Base-by-base conservation (phyloP, 192 early-diverging fungal species). In the Gaertneriomyces semiglobifer region DNA sequence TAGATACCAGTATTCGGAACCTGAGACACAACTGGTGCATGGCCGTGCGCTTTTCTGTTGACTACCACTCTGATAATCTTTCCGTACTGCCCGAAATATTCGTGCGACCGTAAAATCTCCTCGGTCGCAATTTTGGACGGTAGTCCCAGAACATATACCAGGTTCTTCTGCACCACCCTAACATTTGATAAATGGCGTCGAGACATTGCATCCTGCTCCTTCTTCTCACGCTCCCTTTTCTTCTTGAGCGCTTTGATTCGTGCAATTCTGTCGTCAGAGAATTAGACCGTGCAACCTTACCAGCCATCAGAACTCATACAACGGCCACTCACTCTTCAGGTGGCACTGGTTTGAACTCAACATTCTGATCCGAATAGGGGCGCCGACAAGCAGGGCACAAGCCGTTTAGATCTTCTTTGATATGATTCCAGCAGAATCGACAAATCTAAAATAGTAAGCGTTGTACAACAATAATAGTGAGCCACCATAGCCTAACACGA, bases 71-170 rank as follows among this genome's bases (percentile, higher is more conserved):
- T 90, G 60, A 84, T 82, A 62, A 99, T 94, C 69, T 93, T 96
- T 55, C 97, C 97, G 77, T 92, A 99, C 77, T 98, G 94, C 12
- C 96, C 96, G 86, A 99, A 98, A 72, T 95, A 96, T 38, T 98
- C 93, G 55, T 88, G 82, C 44, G 86, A 84, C 63, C 88, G 79
- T 53, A 99, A 74, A n/a, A 79, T 85, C 79, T 99, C 95, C 63
- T 99, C 97, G 1, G 84, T 91, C 7, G 89, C 89, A 41, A 93
- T 74, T 63, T 88, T 93, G 10, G 89, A 71, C 33, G 92, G 93
- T 10, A 99, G 71, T 14, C 94, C 94, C 60, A 98, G 90, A 25
- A 99, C 94, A 74, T 99, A 99, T 5, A 99, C 92, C 33, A 99
- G 78, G 69, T 94, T 98, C 79, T 96, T 96, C 76, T 98, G 97